Conservation (phyloP, 164 flowering plant species). For the Euptelea pleiosperma region DNA sequence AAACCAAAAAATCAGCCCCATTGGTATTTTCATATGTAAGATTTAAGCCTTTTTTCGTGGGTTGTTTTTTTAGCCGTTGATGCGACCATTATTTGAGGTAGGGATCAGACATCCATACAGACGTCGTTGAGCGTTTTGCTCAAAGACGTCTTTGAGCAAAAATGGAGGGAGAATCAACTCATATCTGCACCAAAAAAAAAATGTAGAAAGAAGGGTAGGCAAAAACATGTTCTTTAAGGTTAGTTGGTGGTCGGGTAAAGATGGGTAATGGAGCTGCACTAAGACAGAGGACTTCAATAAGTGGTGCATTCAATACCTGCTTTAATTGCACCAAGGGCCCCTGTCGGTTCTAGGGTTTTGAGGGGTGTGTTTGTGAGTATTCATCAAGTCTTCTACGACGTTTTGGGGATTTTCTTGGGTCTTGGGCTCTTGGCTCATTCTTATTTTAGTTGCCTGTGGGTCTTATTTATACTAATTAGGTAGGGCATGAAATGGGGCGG, state of each 20-base stretch:
- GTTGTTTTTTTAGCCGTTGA: too few relatives aligned
- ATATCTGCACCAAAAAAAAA: neutral
- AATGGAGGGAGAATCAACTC: neutral
- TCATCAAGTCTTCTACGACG: too few relatives aligned
- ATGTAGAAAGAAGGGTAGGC: neutral
- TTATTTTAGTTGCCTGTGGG: too few relatives aligned
- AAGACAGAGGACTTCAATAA: neutral
- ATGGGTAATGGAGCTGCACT: neutral
- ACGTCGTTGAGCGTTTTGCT: too few relatives aligned
- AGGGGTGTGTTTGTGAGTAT: neutral
- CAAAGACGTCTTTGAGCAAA: neutral
- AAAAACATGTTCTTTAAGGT: neutral
- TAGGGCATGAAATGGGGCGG: too few relatives aligned
- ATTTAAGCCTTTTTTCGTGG: too few relatives aligned
- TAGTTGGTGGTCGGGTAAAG: neutral
- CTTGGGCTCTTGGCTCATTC: neutral
- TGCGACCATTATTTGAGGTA: too few relatives aligned
- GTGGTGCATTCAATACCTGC: constrained; percentile 7
- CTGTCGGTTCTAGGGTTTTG: constrained; percentile 6
- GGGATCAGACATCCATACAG: too few relatives aligned
- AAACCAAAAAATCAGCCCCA: too few relatives aligned
- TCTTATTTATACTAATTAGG: too few relatives aligned
- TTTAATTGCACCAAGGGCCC: constrained; percentile 1
- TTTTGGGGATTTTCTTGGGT: neutral
- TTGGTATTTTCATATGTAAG: too few relatives aligned